Base-by-base conservation (phyloP, 2,329 filamentous ascomycete genomes). In the Fonsecaea erecta region DNA sequence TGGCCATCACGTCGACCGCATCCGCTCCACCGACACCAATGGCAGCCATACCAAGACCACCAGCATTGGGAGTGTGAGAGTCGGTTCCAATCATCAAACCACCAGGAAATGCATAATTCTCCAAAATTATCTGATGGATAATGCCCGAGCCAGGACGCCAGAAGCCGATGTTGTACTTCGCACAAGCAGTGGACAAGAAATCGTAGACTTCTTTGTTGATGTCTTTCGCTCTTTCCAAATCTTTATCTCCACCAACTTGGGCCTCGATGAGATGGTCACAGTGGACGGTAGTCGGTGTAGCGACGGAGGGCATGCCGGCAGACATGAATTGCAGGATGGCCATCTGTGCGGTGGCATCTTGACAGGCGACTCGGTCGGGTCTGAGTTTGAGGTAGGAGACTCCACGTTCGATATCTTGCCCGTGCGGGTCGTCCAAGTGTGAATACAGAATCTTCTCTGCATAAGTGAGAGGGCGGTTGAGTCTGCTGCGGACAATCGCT, bases 191-290 rank as follows among this genome's bases (percentile, higher is more conserved):
- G 68, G 93, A 87, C 77, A 99, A 84, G 86, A 99, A 99, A 82
- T 98, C 91, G 83, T 98, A 99, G 74, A 99, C 95, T 82, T 98
- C 94, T 86, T 96, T 96, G 89, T 98, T 98, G 84, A 97, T 97
- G 74, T 88, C 86, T 76, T 94, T 85, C 74, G 95, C 95, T 76
- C 94, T 88, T 68, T 87, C 90, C 80, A 98, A 84, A 90, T 99
- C 95, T 88, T 97, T 95, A 71, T 85, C 88, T 74, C 93, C 93
- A 77, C 95, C 95, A 75, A 94, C 78, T 83, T 98, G 94, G 68
- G 94, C 95, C 86, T 98, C 94, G 80, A 99, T 99, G 86, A 99
- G 88, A 83, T 99, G 95, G 81, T 99, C 95, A 79, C 95, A 98
- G 88, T 99, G 95, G 70, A 99, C 94, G 56, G 94, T 98, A 74